These are phyloP conservation scores for Tetracladium marchalianum DNA, from an alignment of 495 filamentous ascomycete species.

Conservation along the genomic window DNA sequence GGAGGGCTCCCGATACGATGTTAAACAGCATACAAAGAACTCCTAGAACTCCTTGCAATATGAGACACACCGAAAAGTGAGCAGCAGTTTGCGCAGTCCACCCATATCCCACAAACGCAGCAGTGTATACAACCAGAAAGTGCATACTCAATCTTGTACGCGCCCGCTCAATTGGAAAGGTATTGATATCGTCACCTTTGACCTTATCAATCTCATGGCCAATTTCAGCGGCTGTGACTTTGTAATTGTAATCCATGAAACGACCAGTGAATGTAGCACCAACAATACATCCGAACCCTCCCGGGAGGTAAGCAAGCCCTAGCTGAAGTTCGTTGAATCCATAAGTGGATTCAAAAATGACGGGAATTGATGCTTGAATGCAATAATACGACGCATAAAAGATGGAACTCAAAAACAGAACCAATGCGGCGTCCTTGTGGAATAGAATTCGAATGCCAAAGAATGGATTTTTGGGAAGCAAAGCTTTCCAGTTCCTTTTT, in stretches of 20 bases:
- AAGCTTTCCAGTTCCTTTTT: too few species aligned
- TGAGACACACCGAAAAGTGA: constrained; percentile 8
- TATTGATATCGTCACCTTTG: constrained; percentile 2
- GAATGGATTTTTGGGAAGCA: background rate
- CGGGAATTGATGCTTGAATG: background rate
- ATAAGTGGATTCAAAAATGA: constrained; percentile 44
- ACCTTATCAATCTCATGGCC: constrained; percentile 5
- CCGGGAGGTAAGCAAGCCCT: constrained; percentile 26
- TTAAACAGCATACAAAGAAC: constrained; percentile 1
- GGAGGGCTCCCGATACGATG: constrained; percentile 8
- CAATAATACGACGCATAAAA: constrained; percentile 5
- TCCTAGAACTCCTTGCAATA: constrained; percentile 15
- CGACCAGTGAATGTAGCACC: constrained; percentile 18
- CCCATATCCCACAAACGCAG: background rate
- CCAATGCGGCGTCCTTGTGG: background rate
- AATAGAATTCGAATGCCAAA: background rate
- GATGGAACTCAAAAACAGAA: constrained; percentile 1
- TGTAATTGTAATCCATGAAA: constrained; percentile 20
- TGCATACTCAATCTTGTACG: constrained; percentile 5
- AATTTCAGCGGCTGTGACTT: constrained; percentile 5
- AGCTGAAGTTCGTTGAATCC: constrained; percentile 39
- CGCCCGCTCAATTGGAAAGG: constrained; percentile 22
- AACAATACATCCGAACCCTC: constrained; percentile 19
- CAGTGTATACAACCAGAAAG: background rate
- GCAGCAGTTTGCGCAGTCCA: constrained; percentile 10